These are phyloP conservation scores for Macrolepiota fuliginosa DNA, from an alignment of 768 basidiomycete genomes.

Conservation along the genomic window DNA sequence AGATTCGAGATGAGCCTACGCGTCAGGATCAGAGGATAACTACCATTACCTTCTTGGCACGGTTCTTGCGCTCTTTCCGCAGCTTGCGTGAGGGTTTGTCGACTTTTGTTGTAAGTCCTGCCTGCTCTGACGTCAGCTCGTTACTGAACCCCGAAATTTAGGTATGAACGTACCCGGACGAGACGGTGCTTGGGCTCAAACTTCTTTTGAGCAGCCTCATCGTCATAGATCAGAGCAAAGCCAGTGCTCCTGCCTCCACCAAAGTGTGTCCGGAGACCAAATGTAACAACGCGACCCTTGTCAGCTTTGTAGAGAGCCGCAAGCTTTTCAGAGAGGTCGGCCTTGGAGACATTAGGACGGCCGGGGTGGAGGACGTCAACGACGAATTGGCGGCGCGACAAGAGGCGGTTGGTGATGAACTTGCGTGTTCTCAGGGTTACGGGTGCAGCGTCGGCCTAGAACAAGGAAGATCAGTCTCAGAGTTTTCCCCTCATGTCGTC, in stretches of 20 bases:
- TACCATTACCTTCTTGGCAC: constrained; percentile 85
- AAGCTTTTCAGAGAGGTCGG: constrained; percentile 90
- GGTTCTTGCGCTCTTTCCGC: constrained; percentile 99
- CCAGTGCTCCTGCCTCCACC: constrained; percentile 98
- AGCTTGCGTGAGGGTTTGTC: constrained; percentile 94
- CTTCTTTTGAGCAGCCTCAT: constrained; percentile 91
- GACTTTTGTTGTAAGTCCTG: constrained; percentile 69
- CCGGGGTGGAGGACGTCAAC: constrained; percentile 95
- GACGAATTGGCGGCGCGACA: constrained; percentile 94
- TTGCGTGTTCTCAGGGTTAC: constrained; percentile 98
- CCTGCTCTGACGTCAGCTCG: constrained; percentile 36
- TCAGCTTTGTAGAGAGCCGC: constrained; percentile 91
- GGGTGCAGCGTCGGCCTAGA: constrained; percentile 76
- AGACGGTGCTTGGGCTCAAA: constrained; percentile 97
- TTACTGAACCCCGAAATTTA: constrained; percentile 3
- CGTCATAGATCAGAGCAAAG: constrained; percentile 97
- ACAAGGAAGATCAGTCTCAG: constrained; percentile 14
- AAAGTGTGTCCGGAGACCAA: constrained; percentile 93
- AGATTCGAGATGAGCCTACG: constrained; percentile 13
- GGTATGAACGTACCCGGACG: constrained; percentile 70
- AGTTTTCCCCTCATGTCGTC: not conserved
- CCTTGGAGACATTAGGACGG: constrained; percentile 89
- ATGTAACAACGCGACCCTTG: constrained; percentile 86
- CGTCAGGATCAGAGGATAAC: not conserved
- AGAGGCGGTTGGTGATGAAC: constrained; percentile 98